phyloP scores from a whole-genome alignment of 2,329 filamentous ascomycete genomes.

The Penicillium sp. region DNA sequence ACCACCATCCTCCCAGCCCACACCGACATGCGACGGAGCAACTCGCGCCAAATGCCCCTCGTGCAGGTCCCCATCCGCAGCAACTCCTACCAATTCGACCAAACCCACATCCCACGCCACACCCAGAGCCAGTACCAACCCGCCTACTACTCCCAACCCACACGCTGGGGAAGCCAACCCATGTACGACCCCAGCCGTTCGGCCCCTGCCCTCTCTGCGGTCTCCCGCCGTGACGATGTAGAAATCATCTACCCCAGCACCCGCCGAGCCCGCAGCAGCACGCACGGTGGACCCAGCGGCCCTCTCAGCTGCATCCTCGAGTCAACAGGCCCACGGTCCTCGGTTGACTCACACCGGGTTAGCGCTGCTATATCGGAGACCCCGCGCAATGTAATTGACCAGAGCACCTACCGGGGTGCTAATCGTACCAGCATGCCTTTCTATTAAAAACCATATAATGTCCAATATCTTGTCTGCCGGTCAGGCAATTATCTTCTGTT shows the following conservation, averaged over 20 bases:
- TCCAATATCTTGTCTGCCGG: conserved; percentile 20
- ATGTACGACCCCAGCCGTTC: conserved; percentile 20
- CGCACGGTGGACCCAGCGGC: conserved; percentile 22
- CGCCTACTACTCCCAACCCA: conserved; percentile 14
- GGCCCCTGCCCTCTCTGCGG: conserved; percentile 11
- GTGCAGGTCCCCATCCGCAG: conserved; percentile 14
- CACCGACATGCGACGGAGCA: conserved; percentile 8
- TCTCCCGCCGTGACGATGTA: conserved; percentile 29
- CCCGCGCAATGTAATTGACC: conserved; percentile 16
- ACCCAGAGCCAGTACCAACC: conserved; percentile 28
- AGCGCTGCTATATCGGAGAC: conserved; percentile 4
- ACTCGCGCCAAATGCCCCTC: conserved; percentile 3
- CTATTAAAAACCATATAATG: conserved; percentile 7
- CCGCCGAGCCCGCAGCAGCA: conserved; percentile 33
- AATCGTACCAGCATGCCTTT: conserved; percentile 29
- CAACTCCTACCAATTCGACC: conserved; percentile 27
- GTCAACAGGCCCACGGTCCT: conserved; percentile 17
- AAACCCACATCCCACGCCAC: conserved; percentile 22
- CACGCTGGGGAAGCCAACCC: conserved; percentile 21
- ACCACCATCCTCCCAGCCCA: conserved; percentile 5
- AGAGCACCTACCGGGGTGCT: conserved; percentile 28
- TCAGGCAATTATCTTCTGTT: conserved; percentile 12
- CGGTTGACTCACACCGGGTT: conserved; percentile 22
- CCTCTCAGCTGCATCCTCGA: conserved; percentile 33
- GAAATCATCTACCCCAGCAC: conserved; percentile 34